Percentiles rank a stretch among this genome's conserved stretches.
These are phyloP conservation scores for Achlya hypogyna DNA, from an alignment of 352 stramenopile genomes.

Conservation along the genomic window DNA sequence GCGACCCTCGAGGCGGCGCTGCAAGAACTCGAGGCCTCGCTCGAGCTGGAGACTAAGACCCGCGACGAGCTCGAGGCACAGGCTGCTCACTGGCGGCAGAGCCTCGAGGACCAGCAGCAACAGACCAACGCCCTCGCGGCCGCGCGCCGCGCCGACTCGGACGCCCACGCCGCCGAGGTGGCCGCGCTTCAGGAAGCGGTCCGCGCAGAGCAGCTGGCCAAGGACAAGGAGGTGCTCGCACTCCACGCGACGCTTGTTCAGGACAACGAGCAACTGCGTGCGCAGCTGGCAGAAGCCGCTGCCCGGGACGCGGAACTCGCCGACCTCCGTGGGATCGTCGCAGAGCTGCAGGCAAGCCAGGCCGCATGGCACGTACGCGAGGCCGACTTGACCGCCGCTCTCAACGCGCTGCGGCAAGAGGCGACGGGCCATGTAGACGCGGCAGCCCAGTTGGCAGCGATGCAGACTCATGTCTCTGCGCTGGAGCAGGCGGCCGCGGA, in stretches of 20 bases:
- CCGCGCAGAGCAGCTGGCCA: not conserved
- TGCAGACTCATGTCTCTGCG: not conserved
- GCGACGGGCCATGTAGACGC: too few species aligned
- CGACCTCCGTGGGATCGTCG: not conserved
- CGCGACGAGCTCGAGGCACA: not conserved
- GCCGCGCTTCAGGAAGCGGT: not conserved
- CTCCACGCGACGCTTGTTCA: not conserved
- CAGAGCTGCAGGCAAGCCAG: not conserved
- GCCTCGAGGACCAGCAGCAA: not conserved
- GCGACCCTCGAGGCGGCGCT: not conserved
- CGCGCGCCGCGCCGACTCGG: too few species aligned
- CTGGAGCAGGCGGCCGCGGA: not conserved
- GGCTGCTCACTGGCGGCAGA: not conserved
- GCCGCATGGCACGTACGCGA: too few species aligned
- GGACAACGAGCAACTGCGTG: not conserved
- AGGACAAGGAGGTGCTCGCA: not conserved
- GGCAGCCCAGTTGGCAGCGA: too few species aligned
- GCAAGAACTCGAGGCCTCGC: not conserved
- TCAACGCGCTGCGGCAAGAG: too few species aligned
- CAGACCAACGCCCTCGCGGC: not conserved
- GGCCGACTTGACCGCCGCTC: too few species aligned
- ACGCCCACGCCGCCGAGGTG: not conserved
- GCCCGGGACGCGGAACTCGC: not conserved
- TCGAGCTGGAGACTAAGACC: not conserved
- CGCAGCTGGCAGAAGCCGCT: not conserved